These are phyloP conservation scores for Trichosanthes truncata DNA, from an alignment of 306 rosid species.

Conservation along the genomic window DNA sequence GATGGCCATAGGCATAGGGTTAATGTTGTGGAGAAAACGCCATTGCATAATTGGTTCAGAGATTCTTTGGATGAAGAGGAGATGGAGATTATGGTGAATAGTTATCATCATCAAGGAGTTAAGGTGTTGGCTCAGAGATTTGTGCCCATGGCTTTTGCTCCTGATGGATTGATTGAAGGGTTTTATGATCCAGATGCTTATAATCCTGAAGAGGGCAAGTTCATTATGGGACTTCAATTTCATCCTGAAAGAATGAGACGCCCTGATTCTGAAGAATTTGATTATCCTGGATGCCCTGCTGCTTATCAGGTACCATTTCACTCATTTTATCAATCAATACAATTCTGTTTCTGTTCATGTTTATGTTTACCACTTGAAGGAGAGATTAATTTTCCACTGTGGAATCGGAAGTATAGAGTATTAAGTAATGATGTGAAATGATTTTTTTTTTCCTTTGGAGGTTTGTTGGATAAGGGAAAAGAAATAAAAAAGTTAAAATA, in stretches of 20 bases:
- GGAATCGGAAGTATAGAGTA: too few species aligned
- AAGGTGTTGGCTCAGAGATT: slow-evolving; percentile 75
- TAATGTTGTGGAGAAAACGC: slow-evolving; percentile 56
- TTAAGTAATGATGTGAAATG: too few species aligned
- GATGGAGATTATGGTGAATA: slow-evolving; percentile 67
- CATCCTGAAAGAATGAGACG: slow-evolving; percentile 88
- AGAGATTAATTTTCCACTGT: too few species aligned
- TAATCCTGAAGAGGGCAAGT: slow-evolving; percentile 83
- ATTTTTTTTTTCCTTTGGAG: too few species aligned
- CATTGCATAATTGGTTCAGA: slow-evolving; percentile 66
- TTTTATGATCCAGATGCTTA: slow-evolving; percentile 86
- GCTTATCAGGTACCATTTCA: slow-evolving; percentile 63
- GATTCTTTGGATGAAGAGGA: slow-evolving; percentile 47
- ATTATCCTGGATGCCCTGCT: slow-evolving; percentile 78
- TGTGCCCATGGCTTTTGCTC: slow-evolving; percentile 75
- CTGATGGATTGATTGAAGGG: slow-evolving; percentile 81
- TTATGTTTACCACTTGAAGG: neutral
- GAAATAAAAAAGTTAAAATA: too few species aligned
- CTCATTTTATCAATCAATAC: neutral
- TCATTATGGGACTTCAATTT: slow-evolving; percentile 90
- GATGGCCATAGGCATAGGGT: slow-evolving; percentile 85
- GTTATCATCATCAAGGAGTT: slow-evolving; percentile 94
- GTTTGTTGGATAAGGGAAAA: too few species aligned
- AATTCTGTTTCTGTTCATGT: neutral
- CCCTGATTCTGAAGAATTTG: slow-evolving; percentile 67